Evolutionary conservation across 2,329 filamentous ascomycete genomes (phyloP).

Genomic region (Xenoacremonium recifei): DNA sequence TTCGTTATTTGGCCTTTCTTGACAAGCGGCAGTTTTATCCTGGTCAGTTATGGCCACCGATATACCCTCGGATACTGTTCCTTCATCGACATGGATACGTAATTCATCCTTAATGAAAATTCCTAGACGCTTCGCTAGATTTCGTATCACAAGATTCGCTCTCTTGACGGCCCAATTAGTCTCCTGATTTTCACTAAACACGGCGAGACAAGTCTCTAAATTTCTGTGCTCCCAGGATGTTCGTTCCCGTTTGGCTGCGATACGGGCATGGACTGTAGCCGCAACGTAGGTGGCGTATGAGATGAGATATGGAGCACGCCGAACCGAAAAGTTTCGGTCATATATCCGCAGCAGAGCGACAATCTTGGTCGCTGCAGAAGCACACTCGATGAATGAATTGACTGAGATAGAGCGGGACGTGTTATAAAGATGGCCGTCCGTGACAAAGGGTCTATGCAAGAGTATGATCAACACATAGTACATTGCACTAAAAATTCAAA

Average conservation of each 20-base stretch:
- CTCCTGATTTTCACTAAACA: slow-evolving; percentile 48
- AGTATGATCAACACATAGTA: slow-evolving; percentile 52
- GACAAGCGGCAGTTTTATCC: too few relatives aligned
- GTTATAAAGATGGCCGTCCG: slow-evolving; percentile 46
- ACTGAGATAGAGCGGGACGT: slow-evolving; percentile 39
- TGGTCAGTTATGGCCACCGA: too few relatives aligned
- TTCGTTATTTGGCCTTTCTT: too few relatives aligned
- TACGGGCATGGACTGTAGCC: slow-evolving; percentile 51
- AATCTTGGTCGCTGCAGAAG: slow-evolving; percentile 44
- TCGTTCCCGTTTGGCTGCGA: slow-evolving; percentile 43
- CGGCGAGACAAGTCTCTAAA: slow-evolving; percentile 43
- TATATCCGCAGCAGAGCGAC: slow-evolving; percentile 43
- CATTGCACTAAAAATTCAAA: slow-evolving; percentile 32
- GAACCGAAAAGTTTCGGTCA: slow-evolving; percentile 42
- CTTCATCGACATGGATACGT: slow-evolving; percentile 54
- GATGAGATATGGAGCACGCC: slow-evolving; percentile 50
- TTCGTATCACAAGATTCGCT: slow-evolving; percentile 43
- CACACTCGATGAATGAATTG: slow-evolving; percentile 44
- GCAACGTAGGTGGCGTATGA: slow-evolving; percentile 56
- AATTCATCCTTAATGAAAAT: slow-evolving; percentile 23
- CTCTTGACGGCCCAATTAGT: slow-evolving; percentile 49
- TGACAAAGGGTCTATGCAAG: slow-evolving; percentile 52
- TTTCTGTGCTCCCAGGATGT: slow-evolving; percentile 38
- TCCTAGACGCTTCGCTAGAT: slow-evolving; percentile 43
- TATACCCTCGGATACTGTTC: slow-evolving; percentile 53